Evolutionary conservation across 306 rosid species (phyloP).

Genomic region (Cicer cuneatum): DNA sequence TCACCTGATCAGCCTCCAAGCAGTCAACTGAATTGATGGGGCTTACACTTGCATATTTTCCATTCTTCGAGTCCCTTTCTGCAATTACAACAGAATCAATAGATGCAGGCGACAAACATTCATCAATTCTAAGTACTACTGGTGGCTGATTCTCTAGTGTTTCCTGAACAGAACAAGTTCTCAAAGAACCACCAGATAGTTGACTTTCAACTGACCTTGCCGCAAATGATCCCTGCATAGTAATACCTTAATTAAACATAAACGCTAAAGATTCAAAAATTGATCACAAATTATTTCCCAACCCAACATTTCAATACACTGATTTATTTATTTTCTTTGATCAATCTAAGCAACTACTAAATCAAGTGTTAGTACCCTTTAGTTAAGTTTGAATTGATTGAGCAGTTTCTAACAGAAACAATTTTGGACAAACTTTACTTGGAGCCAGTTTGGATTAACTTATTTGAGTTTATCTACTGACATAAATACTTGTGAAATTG

Average conservation of each 20-base stretch:
- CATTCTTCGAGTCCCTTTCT: constrained; percentile 79
- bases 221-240: constrained; percentile 68
- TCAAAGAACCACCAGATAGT: constrained; percentile 68
- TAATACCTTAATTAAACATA: constrained; percentile 21
- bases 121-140: constrained; percentile 67
- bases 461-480: no score
- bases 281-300: background rate
- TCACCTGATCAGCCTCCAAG: constrained; percentile 86
- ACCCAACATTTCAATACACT: background rate
- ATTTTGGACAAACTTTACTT: background rate
- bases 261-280: constrained; percentile 5
- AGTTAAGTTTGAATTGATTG: background rate
- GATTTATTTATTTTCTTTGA: background rate
- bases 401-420: background rate
- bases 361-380: background rate
- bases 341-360: background rate
- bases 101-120: constrained; percentile 82
- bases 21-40: constrained; percentile 72
- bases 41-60: constrained; percentile 60
- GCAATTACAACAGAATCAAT: constrained; percentile 89
- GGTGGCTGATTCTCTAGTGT: constrained; percentile 68
- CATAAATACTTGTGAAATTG: no score
- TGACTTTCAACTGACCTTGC: constrained; percentile 84
- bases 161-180: constrained; percentile 64
- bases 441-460: no score